A percentile compares a stretch with the other conserved stretches of the same genome.
phyloP scores from a whole-genome alignment of 164 flowering plant genomes.

The Houttuynia cordata region DNA sequence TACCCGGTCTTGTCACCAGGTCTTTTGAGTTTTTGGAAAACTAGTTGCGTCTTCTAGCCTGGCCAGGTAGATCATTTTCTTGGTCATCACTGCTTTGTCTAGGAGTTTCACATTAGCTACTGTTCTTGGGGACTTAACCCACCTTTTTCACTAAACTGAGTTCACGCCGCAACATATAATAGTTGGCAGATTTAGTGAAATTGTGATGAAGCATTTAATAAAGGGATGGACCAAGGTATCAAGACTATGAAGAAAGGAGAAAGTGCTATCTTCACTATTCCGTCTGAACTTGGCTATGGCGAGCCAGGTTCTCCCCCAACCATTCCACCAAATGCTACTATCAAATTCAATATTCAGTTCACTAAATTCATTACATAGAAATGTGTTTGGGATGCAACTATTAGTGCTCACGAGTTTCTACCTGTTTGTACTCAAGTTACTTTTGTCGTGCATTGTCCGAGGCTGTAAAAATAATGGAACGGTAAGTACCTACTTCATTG shows the following conservation, averaged over 20 bases:
- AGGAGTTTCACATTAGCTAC: no score
- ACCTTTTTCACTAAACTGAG: neutral
- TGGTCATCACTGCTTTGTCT: no score
- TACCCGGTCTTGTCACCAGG: no score
- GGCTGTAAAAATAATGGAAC: constrained; percentile 92
- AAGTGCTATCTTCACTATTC: constrained; percentile 83
- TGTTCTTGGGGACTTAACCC: no score
- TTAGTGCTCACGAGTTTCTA: neutral
- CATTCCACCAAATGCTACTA: constrained; percentile 90
- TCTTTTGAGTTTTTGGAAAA: no score
- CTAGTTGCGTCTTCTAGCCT: no score
- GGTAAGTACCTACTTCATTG: no score
- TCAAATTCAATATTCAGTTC: constrained; percentile 32
- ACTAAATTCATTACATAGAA: neutral
- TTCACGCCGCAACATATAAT: neutral
- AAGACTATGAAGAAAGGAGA: constrained; percentile 98
- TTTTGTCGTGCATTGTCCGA: constrained; percentile 78
- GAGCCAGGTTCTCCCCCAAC: constrained; percentile 83
- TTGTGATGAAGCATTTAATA: constrained; percentile 19
- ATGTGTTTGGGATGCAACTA: neutral
- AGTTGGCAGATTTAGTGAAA: neutral
- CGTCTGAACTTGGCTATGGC: constrained; percentile 84
- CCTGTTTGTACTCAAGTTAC: constrained; percentile 26
- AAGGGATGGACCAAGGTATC: constrained; percentile 94
- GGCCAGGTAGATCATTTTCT: no score